Conservation (phyloP, 768 basidiomycete species). For the Rubroboletus pulcherrimus region DNA sequence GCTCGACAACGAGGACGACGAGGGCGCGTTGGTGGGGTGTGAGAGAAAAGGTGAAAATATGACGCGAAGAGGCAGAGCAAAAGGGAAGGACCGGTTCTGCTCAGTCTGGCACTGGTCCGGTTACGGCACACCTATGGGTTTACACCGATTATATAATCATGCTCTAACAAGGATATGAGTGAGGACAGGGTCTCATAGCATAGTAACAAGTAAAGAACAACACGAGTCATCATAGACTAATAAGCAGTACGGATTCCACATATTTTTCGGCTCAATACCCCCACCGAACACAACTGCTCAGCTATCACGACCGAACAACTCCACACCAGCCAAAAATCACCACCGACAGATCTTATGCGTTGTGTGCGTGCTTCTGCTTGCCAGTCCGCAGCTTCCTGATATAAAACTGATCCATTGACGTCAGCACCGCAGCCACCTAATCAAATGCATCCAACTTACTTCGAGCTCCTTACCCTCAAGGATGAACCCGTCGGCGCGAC, state of each 20-base stretch:
- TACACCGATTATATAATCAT: constrained; percentile 22
- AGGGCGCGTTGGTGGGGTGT: constrained; percentile 14
- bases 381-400: constrained; percentile 87
- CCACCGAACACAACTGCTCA: neutral
- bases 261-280: neutral
- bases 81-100: constrained; percentile 23
- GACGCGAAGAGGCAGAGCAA: constrained; percentile 32
- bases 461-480: constrained; percentile 99
- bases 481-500: constrained; percentile 95
- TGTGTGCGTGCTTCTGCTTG: constrained; percentile 90
- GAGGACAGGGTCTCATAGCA: constrained; percentile 4
- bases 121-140: constrained; percentile 27
- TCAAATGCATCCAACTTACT: constrained; percentile 41
- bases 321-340: neutral
- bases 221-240: neutral
- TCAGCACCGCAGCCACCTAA: constrained; percentile 13
- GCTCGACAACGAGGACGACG: constrained; percentile 24
- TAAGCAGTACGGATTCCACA: neutral
- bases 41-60: constrained; percentile 18
- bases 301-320: neutral
- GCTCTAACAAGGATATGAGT: neutral
- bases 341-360: constrained; percentile 29
- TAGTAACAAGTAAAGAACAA: neutral
- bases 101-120: constrained; percentile 24
- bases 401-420: constrained; percentile 67